Base-by-base conservation (phyloP, 2,329 filamentous ascomycete genomes). In the Zymoseptoria tritici region DNA sequence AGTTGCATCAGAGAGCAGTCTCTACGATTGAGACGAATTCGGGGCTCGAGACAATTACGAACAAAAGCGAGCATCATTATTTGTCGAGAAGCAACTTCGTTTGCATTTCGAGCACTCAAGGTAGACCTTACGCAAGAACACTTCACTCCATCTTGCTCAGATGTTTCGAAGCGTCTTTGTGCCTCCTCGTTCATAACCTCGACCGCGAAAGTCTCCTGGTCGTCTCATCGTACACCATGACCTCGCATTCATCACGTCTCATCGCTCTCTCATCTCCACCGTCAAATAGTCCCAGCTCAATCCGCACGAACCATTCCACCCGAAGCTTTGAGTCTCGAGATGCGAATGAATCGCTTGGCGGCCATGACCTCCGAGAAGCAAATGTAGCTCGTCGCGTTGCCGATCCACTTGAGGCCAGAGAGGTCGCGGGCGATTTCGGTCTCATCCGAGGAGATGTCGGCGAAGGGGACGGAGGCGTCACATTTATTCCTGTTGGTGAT, bases 341-440 rank as follows among this genome's bases (percentile, higher is more conserved):
- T 56, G 20, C 57, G 59, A 11, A 66, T 64, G 36, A 65, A 64
- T 20, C 60, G 61, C 52, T 55, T 57, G 20, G 63, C 46, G 29
- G 60, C 55, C 52, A 8, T 21, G 8, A 64, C 46, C 57, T 66
- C 63, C 46, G 59, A 61, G 54, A 69, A 64, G 54, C 69, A 71
- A 7, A 66, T 67, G 49, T 70, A 70, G 50, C 68, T 70, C 24
- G 64, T 60, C 24, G 55, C 60, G 13, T 67, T 51, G 31, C 19
- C 59, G 49, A 68, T 67, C 67, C 67, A 70, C 21, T 55, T 20
- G 9, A 65, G 59, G 7, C 31, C 52, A 24, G 61, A 65, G 54
- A 69, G 54, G 54, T 70, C 64, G 7, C 60, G 56, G 7, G 60
- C 63, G 8, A 63, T 62, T 11, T 52, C 49, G 2, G 55, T 29